Base-by-base conservation (phyloP, 1,139 yeast species). In the Saccharomyces hybrid region DNA sequence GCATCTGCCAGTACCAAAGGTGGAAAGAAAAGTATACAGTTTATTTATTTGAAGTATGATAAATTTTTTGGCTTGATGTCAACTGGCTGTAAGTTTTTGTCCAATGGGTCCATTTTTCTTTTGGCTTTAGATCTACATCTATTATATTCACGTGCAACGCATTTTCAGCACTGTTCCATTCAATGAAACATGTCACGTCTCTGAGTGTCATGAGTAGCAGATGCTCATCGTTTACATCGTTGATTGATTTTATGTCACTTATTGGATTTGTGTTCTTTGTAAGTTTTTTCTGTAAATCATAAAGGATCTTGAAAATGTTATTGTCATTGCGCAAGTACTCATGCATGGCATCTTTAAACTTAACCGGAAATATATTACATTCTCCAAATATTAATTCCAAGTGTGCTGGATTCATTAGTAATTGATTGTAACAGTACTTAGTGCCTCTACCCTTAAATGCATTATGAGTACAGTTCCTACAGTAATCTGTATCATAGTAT, bases 401-500 rank as follows among this genome's bases (percentile, higher is more conserved):
- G 42, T 57, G 55, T 9, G 19, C 4, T 9, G 61, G 56, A 32
- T 57, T 52, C 4, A 34, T 50, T 31, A 59, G 38, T 5, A 63
- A 34, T 26, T 54, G 46, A 7, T 59, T 51, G 53, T 63, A 65
- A 47, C 71, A 68, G 51, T 65, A 65, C 3, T 50, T 46, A 7
- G 61, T 55, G 23, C 54, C 49, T 26, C 69, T 55, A 1, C 57
- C 55, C 49, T 64, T 67, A 27, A 56, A 46, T 13, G 28, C 52
- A 42, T 64, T 66, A 52, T 64, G 66, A 0, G 68, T 60, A 52
- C 72, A 69, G 54, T 67, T 69, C 48, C 72, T 59, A 50, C 71
- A 68, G 50, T 60, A 63, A 6, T 47, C 51, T 3, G 55, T 42
- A 4, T 56, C 53, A 32, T 59, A 58, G 49, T 59, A 54, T 11